A percentile compares a stretch with the other conserved stretches of the same genome.
phyloP scores from a whole-genome alignment of 179 eudicot species.

The Sideroxylon spinosum region DNA sequence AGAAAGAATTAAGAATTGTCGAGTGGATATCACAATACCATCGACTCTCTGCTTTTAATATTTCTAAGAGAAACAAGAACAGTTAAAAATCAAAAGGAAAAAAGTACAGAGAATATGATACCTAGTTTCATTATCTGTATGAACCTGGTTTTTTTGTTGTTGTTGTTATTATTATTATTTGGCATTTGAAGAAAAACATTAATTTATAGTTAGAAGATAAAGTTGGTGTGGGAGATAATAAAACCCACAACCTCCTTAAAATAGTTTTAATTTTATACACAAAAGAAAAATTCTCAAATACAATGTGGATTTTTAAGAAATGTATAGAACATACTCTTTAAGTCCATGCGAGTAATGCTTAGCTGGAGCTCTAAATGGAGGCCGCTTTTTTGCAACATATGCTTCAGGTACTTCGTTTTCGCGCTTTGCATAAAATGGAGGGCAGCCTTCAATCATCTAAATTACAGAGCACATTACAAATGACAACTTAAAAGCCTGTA shows the following conservation, averaged over 20 bases:
- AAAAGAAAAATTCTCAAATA: not conserved
- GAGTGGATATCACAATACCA: not conserved
- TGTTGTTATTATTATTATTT: too few species aligned
- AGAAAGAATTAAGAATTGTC: not conserved
- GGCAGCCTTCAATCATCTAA: conserved; percentile 96
- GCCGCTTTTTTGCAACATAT: conserved; percentile 68
- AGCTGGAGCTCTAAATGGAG: conserved; percentile 72
- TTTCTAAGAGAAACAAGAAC: not conserved
- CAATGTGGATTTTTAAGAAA: not conserved
- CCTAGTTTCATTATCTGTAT: not conserved
- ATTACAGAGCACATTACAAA: conserved; percentile 25
- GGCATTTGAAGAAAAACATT: too few species aligned
- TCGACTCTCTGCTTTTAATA: not conserved
- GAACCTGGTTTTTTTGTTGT: too few species aligned
- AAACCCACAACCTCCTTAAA: too few species aligned
- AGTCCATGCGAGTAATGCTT: conserved; percentile 74
- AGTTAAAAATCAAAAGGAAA: not conserved
- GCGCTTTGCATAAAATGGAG: conserved; percentile 53
- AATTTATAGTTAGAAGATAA: too few species aligned
- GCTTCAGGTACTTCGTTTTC: conserved; percentile 59
- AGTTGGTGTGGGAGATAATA: too few species aligned
- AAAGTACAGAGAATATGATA: not conserved
- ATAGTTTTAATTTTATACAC: not conserved
- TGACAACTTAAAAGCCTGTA: conserved; percentile 14
- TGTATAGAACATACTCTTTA: conserved; percentile 55